Conservation (phyloP, 305 asterid species). For the Salvia sclarea region DNA sequence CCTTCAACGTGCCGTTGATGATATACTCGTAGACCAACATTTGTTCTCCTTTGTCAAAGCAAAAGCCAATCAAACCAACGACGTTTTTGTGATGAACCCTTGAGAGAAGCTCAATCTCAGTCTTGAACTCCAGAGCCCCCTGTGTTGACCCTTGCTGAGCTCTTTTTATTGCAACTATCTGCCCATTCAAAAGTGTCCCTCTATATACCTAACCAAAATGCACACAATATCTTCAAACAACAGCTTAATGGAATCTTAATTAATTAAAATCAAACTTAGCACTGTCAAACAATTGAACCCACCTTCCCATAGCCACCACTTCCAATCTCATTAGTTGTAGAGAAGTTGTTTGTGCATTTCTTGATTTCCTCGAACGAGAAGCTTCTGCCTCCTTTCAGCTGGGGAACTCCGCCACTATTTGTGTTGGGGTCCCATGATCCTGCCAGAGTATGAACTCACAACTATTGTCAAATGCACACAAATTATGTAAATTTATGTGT, state of each 20-base stretch:
- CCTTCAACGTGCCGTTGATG: conserved; percentile 59
- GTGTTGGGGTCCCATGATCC: conserved; percentile 55
- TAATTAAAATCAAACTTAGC: neutral
- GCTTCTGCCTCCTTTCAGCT: conserved; percentile 56
- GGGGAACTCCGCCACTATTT: conserved; percentile 59
- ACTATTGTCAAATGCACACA: too few relatives aligned
- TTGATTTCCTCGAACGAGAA: conserved; percentile 61
- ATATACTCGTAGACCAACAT: conserved; percentile 67
- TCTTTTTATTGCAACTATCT: conserved; percentile 63
- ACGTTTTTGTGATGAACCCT: conserved; percentile 76
- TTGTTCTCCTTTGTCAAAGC: conserved; percentile 61
- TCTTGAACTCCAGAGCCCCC: conserved; percentile 65
- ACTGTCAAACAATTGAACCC: too few relatives aligned
- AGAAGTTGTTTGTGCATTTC: conserved; percentile 56
- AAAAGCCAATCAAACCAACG: conserved; percentile 60
- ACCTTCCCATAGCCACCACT: conserved; percentile 75
- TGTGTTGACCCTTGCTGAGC: conserved; percentile 62
- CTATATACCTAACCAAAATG: conserved; percentile 50
- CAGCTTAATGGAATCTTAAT: neutral
- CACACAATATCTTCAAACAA: neutral
- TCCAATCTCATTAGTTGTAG: conserved; percentile 47
- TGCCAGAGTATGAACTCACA: conserved; percentile 35
- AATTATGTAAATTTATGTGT: neutral
- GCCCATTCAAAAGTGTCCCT: conserved; percentile 55
- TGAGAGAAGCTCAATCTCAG: conserved; percentile 74